Evolutionary conservation across 2,329 filamentous ascomycete genomes (phyloP).

Genomic region (Trichoderma citrinoviride): DNA sequence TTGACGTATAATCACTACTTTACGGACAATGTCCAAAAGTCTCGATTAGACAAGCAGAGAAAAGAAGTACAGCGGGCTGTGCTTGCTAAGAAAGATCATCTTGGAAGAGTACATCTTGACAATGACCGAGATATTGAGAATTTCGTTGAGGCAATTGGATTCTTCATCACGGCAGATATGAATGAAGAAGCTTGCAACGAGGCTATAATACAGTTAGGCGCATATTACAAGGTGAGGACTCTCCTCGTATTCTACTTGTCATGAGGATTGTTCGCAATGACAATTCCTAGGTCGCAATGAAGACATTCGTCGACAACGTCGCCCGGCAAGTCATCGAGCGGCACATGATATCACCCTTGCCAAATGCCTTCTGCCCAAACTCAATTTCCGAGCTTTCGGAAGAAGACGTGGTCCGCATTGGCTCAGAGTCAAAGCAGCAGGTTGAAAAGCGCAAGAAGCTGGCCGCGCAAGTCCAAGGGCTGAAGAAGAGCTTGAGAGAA

Average conservation of each 20-base stretch:
- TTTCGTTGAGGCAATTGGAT: not conserved
- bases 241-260: no score
- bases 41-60: not conserved
- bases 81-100: not conserved
- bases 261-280: not conserved
- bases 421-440: not conserved
- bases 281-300: not conserved
- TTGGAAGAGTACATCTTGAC: not conserved
- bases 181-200: constrained; percentile 3
- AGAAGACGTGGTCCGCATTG: constrained; percentile 2
- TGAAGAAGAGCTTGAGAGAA: not conserved
- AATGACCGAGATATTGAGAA: not conserved
- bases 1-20: constrained; percentile 6
- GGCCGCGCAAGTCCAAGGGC: not conserved
- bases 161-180: not conserved
- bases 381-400: constrained; percentile 6
- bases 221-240: not conserved
- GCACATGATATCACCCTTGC: not conserved
- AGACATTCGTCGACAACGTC: constrained; percentile 10
- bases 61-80: not conserved
- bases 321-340: constrained; percentile 8
- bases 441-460: not conserved
- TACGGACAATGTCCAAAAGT: constrained; percentile 7
- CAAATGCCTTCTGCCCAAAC: not conserved
- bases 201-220: not conserved